Evolutionary conservation across 495 filamentous ascomycete species (phyloP).

Genomic region (Beverwykella pulmonaria): DNA sequence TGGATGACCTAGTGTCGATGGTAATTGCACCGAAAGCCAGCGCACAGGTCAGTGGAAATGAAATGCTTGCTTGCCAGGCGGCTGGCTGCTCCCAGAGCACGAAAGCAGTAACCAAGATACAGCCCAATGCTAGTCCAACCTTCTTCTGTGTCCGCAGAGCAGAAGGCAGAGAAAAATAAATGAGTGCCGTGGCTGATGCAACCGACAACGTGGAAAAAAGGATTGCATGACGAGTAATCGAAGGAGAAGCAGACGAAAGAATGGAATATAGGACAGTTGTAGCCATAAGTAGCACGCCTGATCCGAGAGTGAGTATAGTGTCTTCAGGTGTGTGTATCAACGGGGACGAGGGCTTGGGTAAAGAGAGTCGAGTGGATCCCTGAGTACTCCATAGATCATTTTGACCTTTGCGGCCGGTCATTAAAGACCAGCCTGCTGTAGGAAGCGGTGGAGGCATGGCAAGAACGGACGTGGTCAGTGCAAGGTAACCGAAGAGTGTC

Average conservation of each 20-base stretch:
- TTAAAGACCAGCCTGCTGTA: constrained; percentile 29
- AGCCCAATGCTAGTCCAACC: constrained; percentile 31
- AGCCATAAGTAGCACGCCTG: constrained; percentile 38
- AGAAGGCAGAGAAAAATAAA: constrained; percentile 39
- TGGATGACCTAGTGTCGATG: constrained; percentile 35
- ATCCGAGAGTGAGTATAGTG: constrained; percentile 39
- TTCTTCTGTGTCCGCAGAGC: constrained; percentile 35
- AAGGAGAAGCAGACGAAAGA: constrained; percentile 26
- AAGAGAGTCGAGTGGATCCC: constrained; percentile 9
- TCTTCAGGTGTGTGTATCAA: constrained; percentile 37
- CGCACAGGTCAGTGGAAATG: constrained; percentile 13
- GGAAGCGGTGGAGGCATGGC: constrained; percentile 38
- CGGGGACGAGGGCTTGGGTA: constrained; percentile 32
- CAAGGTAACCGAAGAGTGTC: constrained; percentile 24
- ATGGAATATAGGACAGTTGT: constrained; percentile 38
- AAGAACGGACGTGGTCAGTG: constrained; percentile 21
- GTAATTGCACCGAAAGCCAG: constrained; percentile 37
- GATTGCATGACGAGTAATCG: constrained; percentile 31
- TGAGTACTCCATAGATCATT: constrained; percentile 7
- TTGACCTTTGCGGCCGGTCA: constrained; percentile 11
- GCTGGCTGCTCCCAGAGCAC: not conserved
- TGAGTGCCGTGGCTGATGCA: constrained; percentile 37
- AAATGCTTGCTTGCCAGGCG: constrained; percentile 3
- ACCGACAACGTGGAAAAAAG: constrained; percentile 37
- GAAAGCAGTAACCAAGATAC: constrained; percentile 16